Base-by-base conservation (phyloP, 2,329 filamentous ascomycete genomes). In the Aspergillus ochraceoroseus region DNA sequence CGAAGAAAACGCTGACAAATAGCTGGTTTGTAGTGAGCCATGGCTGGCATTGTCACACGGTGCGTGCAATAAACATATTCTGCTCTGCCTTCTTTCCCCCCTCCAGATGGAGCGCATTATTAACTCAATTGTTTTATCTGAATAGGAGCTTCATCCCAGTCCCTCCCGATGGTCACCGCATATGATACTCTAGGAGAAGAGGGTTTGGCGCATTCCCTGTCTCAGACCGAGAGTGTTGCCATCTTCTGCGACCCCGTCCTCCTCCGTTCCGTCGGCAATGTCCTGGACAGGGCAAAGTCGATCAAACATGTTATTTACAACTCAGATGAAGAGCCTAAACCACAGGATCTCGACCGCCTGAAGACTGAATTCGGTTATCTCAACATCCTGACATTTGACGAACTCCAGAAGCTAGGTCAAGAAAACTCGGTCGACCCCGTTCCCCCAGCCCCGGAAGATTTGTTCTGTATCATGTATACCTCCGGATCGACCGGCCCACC, bases 131-230 rank as follows among this genome's bases (percentile, higher is more conserved):
- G 15, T 30, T 15, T 22, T 19, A 14, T 8, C 19, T 33, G 19
- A 36, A 23, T 44, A 74, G 72, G 71, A 72, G 83, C 78, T 41
- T 68, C 81, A 13, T 89, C 88, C 11, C 90, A 96, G 67, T 89
- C 86, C 30, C 80, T 95, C 63, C 80, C 86, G 44, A 89, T 95
- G 52, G 90, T 95, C 35, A 96, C 90, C 31, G 88, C 89, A 35
- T 95, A 95, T 67, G 89, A 95, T 65, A 94, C 88, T 19, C 82
- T 95, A 30, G 89, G 89, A 38, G 78, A 87, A 56, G 80, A 82
- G 47, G 89, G 88, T 32, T 77, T 95, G 48, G 80, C 83, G 69
- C 88, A 94, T 71, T 94, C 88, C 2, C 77, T 95, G 49, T 73
- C 81, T 14, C 85, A 94, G 68, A 92, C 87, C 38, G 73, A 80